A percentile compares a stretch with the other conserved stretches of the same genome.
These are phyloP conservation scores for Rhodamnia rubescens DNA, from an alignment of 345 rosid species.

Conservation along the genomic window DNA sequence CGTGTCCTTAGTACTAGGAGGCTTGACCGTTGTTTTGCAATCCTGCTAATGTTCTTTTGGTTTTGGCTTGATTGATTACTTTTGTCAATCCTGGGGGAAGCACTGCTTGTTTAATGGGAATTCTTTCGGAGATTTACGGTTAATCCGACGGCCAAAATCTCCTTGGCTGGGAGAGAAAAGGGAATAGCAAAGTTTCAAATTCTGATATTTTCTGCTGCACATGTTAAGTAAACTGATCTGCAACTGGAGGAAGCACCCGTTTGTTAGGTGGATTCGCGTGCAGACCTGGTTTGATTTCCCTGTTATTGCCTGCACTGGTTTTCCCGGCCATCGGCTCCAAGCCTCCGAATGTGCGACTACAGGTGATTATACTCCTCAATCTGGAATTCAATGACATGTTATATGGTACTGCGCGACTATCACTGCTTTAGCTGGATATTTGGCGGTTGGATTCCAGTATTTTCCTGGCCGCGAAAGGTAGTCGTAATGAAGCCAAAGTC, in stretches of 20 bases:
- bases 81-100: not conserved
- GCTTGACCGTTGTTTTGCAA: not conserved
- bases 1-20: not conserved
- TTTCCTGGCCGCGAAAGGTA: not conserved
- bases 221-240: not conserved
- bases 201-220: not conserved
- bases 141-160: not conserved
- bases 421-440: not conserved
- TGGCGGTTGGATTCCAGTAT: not conserved
- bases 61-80: not conserved
- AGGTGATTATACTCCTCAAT: not conserved
- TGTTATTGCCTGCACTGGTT: not conserved
- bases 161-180: not conserved
- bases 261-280: not conserved
- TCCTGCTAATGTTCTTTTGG: not conserved
- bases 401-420: accelerated
- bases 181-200: not conserved
- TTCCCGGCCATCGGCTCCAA: not conserved
- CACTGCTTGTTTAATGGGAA: not conserved
- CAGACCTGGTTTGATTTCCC: not conserved
- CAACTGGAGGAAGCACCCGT: not conserved
- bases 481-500: not conserved
- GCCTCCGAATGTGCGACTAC: not conserved
- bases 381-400: not conserved
- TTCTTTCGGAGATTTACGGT: not conserved